These are phyloP conservation scores for Fusarium algeriense DNA, from an alignment of 2,329 filamentous ascomycete genomes.

Conservation along the genomic window DNA sequence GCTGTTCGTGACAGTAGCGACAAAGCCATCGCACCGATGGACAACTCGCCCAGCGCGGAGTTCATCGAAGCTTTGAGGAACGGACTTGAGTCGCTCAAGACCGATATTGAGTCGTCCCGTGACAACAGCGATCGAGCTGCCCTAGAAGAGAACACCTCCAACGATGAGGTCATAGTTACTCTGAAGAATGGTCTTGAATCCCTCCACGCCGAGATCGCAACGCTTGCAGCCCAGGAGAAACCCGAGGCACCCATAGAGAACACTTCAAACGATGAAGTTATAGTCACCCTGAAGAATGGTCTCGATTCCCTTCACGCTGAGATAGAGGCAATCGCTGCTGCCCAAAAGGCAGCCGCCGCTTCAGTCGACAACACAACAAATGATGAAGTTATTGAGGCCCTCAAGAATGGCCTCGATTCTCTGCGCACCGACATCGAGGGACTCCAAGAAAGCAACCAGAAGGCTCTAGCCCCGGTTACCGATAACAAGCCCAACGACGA, in stretches of 20 bases:
- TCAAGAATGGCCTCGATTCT: conserved; percentile 43
- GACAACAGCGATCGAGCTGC: conserved; percentile 68
- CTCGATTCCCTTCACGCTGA: conserved; percentile 78
- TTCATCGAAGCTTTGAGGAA: conserved; percentile 40
- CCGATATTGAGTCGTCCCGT: conserved; percentile 60
- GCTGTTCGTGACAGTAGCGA: conserved; percentile 72
- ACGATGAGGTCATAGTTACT: conserved; percentile 85
- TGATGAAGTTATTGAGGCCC: conserved; percentile 38
- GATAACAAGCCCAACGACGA: conserved; percentile 85
- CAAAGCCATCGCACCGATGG: conserved; percentile 41
- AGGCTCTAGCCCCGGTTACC: conserved; percentile 63
- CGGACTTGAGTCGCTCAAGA: conserved; percentile 39
- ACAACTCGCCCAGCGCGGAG: conserved; percentile 33
- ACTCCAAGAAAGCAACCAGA: conserved; percentile 73
- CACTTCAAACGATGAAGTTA: conserved; percentile 75
- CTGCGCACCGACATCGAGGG: conserved; percentile 42
- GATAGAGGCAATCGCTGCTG: conserved; percentile 76
- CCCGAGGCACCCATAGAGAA: conserved; percentile 46
- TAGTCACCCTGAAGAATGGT: conserved; percentile 85
- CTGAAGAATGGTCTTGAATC: conserved; percentile 81
- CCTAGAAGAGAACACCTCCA: conserved; percentile 76
- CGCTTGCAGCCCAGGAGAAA: conserved; percentile 70
- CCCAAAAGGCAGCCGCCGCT: conserved; percentile 58
- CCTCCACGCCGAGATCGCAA: conserved; percentile 75
- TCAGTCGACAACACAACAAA: conserved; percentile 34